Conservation (phyloP, 768 basidiomycete species). For the Tulasnella sp. region DNA sequence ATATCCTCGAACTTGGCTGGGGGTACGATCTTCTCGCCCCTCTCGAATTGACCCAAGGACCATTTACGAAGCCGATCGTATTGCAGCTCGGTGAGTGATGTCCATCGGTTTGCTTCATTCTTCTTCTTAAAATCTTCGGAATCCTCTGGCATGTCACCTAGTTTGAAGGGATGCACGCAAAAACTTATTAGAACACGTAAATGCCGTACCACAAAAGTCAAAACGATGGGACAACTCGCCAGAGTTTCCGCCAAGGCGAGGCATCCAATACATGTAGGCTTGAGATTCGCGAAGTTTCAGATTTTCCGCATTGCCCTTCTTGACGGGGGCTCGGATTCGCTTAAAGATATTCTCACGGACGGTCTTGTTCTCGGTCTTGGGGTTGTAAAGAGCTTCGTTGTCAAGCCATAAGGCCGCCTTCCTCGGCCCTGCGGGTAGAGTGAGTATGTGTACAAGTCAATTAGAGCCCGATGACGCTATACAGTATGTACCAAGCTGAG, state of each 20-base stretch:
- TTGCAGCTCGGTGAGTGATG: conserved; percentile 9
- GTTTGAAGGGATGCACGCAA: conserved; percentile 18
- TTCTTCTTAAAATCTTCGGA: conserved; percentile 19
- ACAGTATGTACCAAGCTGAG: too few relatives aligned
- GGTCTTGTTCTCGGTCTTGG: background rate
- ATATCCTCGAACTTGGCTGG: conserved; percentile 26
- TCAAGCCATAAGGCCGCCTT: background rate
- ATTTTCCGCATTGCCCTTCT: background rate
- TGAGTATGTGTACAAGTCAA: too few relatives aligned
- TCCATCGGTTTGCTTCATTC: conserved; percentile 26
- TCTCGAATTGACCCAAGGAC: background rate
- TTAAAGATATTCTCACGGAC: background rate
- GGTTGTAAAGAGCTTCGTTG: background rate
- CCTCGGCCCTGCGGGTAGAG: background rate
- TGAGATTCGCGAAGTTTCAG: background rate
- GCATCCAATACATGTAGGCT: background rate
- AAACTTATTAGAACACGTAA: too few relatives aligned
- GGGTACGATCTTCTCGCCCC: conserved; percentile 19
- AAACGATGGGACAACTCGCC: background rate
- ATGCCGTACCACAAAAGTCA: too few relatives aligned
- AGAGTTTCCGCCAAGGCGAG: background rate
- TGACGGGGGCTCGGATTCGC: background rate
- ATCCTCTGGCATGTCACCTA: conserved; percentile 24
- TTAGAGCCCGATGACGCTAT: too few relatives aligned
- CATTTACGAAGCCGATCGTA: background rate